Conservation (phyloP, 257 asterid genomes). For the Gynochthodes officinalis region DNA sequence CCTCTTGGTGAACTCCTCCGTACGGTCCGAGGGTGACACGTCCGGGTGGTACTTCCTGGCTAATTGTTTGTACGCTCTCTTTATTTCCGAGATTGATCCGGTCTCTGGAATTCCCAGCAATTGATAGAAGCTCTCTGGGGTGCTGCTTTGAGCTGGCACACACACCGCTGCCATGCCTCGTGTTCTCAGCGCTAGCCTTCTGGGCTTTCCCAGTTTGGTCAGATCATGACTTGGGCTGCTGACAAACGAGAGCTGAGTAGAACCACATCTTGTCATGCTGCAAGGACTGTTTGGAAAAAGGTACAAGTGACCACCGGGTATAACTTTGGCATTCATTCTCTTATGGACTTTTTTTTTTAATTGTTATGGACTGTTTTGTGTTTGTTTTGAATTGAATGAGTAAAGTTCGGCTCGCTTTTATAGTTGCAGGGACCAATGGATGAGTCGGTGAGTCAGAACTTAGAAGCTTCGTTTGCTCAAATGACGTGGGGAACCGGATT, state of each 20-base stretch:
- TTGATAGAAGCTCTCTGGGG: constrained; percentile 39
- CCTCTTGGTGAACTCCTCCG: constrained; percentile 48
- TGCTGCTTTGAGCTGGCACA: constrained; percentile 15
- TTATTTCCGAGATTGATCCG: constrained; percentile 42
- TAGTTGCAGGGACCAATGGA: background rate
- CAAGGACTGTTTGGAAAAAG: constrained; percentile 4
- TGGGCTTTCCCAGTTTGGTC: background rate
- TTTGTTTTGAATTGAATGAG: background rate
- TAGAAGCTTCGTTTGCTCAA: too few species aligned
- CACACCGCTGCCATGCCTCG: constrained; percentile 25
- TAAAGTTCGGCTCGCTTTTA: background rate
- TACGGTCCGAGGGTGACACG: constrained; percentile 57
- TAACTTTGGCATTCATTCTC: constrained; percentile 11
- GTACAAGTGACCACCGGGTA: constrained; percentile 1
- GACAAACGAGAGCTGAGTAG: constrained; percentile 10
- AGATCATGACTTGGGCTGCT: background rate
- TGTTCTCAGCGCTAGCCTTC: constrained; percentile 6
- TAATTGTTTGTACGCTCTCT: constrained; percentile 51
- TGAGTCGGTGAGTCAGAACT: too few species aligned
- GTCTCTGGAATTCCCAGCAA: constrained; percentile 46
- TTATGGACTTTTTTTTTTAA: background rate
- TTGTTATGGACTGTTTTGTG: background rate
- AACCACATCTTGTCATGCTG: background rate
- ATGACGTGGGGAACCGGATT: too few species aligned
- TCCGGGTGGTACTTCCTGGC: constrained; percentile 66